Percentiles rank a stretch among this genome's conserved stretches.
phyloP scores from a whole-genome alignment of 2,329 filamentous ascomycete species.

The Ophiostoma sp. region DNA sequence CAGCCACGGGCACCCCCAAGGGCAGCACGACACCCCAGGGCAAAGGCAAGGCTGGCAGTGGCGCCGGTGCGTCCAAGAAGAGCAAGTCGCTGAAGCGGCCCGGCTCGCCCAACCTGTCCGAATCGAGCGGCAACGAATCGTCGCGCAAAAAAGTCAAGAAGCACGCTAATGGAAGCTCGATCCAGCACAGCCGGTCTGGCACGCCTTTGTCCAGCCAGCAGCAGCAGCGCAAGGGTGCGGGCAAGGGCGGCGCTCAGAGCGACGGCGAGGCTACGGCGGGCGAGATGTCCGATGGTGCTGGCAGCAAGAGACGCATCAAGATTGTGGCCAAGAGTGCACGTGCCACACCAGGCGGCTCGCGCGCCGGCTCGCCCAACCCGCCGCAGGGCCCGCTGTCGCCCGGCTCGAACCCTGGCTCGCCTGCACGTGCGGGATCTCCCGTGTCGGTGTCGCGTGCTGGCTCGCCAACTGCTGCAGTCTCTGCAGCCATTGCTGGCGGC shows the following conservation, averaged over 20 bases:
- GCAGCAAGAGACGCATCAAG: constrained; percentile 51
- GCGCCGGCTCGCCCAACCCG: constrained; percentile 56
- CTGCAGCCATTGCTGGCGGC: not conserved
- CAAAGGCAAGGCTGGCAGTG: constrained; percentile 43
- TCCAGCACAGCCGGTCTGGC: constrained; percentile 48
- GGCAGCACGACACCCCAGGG: constrained; percentile 56
- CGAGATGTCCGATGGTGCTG: constrained; percentile 55
- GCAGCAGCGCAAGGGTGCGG: constrained; percentile 36
- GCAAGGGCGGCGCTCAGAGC: constrained; percentile 52
- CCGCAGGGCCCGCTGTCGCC: constrained; percentile 25
- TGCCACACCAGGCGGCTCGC: constrained; percentile 54
- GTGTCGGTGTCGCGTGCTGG: constrained; percentile 24
- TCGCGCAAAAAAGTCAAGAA: constrained; percentile 72
- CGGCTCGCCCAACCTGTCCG: constrained; percentile 80
- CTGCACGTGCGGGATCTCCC: constrained; percentile 25
- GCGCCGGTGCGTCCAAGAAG: constrained; percentile 41
- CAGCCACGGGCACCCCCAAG: constrained; percentile 59
- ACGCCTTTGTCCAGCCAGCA: constrained; percentile 51
- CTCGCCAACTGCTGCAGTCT: constrained; percentile 30
- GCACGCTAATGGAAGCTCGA: constrained; percentile 43
- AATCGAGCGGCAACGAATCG: constrained; percentile 88
- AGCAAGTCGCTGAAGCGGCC: constrained; percentile 69
- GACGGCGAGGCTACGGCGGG: constrained; percentile 68
- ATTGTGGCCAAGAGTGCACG: constrained; percentile 43
- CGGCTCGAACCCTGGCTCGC: constrained; percentile 27